Base-by-base conservation (phyloP, 2,329 filamentous ascomycete genomes). In the Pseudogymnoascus destructans region DNA sequence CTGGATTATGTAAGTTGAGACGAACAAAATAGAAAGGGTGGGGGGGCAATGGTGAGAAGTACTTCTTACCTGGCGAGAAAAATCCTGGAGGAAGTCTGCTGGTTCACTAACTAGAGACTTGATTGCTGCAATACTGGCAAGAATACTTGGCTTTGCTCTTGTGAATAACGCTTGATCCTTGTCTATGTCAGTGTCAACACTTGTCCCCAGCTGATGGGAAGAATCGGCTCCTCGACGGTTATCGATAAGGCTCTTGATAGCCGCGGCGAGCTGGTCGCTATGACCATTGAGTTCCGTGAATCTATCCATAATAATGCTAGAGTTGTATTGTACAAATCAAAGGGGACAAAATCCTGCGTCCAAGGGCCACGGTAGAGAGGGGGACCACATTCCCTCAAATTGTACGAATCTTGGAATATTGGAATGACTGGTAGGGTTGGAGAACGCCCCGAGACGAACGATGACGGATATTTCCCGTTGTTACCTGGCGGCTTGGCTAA, bases 41-140 rank as follows among this genome's bases (percentile, higher is more conserved):
- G 25, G 11, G 10, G 2, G 3, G n/a, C n/a, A 11, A 30, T 15
- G n/a, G 5, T 13, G 46, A 30, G 15, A 52, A 30, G n/a, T 52
- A 17, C 66, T 9, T 21, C 59, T 33, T 61, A 61, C 59, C 62
- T 65, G 46, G 33, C 58, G 61, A 54, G 65, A 64, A 49, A 66
- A 63, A 32, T 64, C 57, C 49, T 61, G 61, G 57, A 71, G 58
- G 13, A 68, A 66, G 40, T 66, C 66, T 11, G 60, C 30, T 10
- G 65, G 65, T 64, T 67, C 49, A 63, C 66, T 10, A 17, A 59
- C 13, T 19, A 61, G 13, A 8, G 56, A 23, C 11, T 57, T 57
- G 38, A 57, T 57, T 25, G 32, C 36, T 17, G 8, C 36, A 46
- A 46, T 30, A 13, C 40, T 57, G 13, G 56, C 32, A 9, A 57